A percentile compares a stretch with the other conserved stretches of the same genome.
phyloP scores from a whole-genome alignment of 306 rosid genomes.

The Inga leiocalycina region DNA sequence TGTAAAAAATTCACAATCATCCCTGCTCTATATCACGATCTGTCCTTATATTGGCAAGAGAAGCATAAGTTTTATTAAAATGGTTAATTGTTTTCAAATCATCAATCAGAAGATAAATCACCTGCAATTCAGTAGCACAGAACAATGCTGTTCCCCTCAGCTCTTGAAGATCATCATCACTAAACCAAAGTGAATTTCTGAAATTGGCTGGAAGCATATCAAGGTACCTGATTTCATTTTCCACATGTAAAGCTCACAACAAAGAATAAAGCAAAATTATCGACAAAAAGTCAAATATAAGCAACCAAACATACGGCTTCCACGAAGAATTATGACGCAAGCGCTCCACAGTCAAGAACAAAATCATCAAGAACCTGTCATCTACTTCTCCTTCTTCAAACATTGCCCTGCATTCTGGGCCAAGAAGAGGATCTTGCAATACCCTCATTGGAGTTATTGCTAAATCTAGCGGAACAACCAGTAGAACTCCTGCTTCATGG shows the following conservation, averaged over 20 bases:
- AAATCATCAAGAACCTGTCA: slow-evolving; percentile 81
- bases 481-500: slow-evolving; percentile 58
- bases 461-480: slow-evolving; percentile 86
- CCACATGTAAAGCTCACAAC: slow-evolving; percentile 33
- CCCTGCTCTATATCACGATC: not conserved
- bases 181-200: slow-evolving; percentile 91
- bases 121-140: slow-evolving; percentile 92
- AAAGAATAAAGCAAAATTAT: slow-evolving; percentile 13
- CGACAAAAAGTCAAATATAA: slow-evolving; percentile 26
- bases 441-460: slow-evolving; percentile 99
- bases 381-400: slow-evolving; percentile 94
- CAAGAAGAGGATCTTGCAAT: slow-evolving; percentile 86
- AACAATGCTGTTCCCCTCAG: slow-evolving; percentile 82
- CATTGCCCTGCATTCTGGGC: slow-evolving; percentile 88
- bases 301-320: slow-evolving; percentile 83
- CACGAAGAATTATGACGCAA: slow-evolving; percentile 82
- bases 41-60: slow-evolving; percentile 14
- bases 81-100: slow-evolving; percentile 17
- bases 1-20: not conserved
- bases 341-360: slow-evolving; percentile 80
- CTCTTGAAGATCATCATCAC: slow-evolving; percentile 71
- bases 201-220: slow-evolving; percentile 88
- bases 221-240: slow-evolving; percentile 71
- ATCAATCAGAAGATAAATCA: slow-evolving; percentile 33
- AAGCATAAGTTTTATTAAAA: not conserved